A percentile compares a stretch with the other conserved stretches of the same genome.
These are phyloP conservation scores for Reutealis trisperma DNA, from an alignment of 345 rosid genomes.

Conservation along the genomic window DNA sequence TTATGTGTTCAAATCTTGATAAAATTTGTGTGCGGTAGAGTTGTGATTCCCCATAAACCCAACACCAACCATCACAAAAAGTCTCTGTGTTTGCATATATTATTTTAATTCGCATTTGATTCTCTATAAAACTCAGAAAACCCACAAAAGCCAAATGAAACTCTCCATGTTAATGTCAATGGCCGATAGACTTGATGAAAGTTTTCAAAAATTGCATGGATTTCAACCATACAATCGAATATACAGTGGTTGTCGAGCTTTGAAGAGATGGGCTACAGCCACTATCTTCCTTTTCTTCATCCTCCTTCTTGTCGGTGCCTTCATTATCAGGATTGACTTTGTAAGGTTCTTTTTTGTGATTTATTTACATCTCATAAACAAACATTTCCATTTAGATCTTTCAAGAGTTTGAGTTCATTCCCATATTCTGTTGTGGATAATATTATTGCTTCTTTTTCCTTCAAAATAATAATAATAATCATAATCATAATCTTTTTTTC, in stretches of 20 bases:
- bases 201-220: not conserved
- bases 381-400: too few species aligned
- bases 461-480: too few species aligned
- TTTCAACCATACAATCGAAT: not conserved
- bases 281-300: slow-evolving; percentile 29
- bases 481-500: too few species aligned
- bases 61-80: not conserved
- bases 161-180: not conserved
- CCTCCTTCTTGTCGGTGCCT: slow-evolving; percentile 34
- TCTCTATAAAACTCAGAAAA: too few species aligned
- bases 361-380: not conserved
- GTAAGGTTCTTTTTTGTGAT: slow-evolving; percentile 25
- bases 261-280: slow-evolving; percentile 35
- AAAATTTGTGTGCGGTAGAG: not conserved
- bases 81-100: too few species aligned
- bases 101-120: too few species aligned
- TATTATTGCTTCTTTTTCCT: too few species aligned
- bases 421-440: too few species aligned
- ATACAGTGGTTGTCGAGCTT: not conserved
- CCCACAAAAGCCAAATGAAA: too few species aligned
- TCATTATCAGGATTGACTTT: slow-evolving; percentile 31
- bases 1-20: too few species aligned
- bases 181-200: not conserved
- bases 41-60: not conserved
- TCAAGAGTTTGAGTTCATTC: too few species aligned